A percentile compares a stretch with the other conserved stretches of the same genome.
Conservation (phyloP, 441 rosid species). For the Erodium moschatum region DNA sequence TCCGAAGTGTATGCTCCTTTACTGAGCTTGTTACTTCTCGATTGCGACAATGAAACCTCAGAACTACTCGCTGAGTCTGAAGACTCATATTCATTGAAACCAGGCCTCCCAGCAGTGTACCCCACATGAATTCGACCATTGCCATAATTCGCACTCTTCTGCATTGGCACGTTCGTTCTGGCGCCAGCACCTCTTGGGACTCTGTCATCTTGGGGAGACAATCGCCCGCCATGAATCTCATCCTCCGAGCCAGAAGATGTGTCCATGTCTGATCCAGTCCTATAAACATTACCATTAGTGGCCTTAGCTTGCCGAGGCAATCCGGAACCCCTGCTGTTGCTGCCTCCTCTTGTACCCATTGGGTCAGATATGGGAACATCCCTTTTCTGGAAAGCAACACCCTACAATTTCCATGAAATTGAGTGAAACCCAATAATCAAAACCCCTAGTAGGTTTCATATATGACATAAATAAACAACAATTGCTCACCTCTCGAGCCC, state of each 20-base stretch:
- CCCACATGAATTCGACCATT: slow-evolving; percentile 25
- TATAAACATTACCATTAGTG: slow-evolving; percentile 6
- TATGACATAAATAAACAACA: background rate
- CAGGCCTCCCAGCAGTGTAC: slow-evolving; percentile 25
- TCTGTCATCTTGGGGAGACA: slow-evolving; percentile 61
- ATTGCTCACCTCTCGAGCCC: slow-evolving; percentile 45
- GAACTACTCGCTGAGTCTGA: slow-evolving; percentile 52
- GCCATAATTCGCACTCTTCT: slow-evolving; percentile 23
- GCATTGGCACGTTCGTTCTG: slow-evolving; percentile 29
- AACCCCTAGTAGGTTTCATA: background rate
- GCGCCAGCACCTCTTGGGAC: slow-evolving; percentile 29
- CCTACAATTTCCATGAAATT: background rate
- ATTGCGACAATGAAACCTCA: slow-evolving; percentile 40
- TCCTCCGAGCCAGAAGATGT: slow-evolving; percentile 60
- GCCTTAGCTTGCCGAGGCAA: no score
- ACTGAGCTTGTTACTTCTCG: slow-evolving; percentile 37
- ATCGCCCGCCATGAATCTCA: slow-evolving; percentile 47
- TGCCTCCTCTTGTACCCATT: no score
- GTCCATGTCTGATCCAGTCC: slow-evolving; percentile 62
- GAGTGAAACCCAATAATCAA: slow-evolving; percentile 1
- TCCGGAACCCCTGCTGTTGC: no score
- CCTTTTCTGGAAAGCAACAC: slow-evolving; percentile 12
- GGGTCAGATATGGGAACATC: no score
- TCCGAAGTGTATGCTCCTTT: slow-evolving; percentile 33
- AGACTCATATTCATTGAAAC: slow-evolving; percentile 46